phyloP scores from a whole-genome alignment of 352 stramenopile genomes.

The Phytophthora pinifolia region DNA sequence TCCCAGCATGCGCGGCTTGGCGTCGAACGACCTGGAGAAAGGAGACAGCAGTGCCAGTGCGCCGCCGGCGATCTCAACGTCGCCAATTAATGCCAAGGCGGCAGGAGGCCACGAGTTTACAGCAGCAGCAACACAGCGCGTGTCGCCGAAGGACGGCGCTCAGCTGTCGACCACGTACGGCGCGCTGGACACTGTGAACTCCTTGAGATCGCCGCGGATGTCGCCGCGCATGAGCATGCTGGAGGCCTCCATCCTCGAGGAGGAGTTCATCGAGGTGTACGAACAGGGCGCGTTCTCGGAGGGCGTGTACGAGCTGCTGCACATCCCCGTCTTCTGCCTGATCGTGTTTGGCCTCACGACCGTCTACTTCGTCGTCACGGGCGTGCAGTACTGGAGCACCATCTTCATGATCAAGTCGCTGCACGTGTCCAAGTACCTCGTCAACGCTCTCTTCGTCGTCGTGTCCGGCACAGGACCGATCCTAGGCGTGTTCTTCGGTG shows the following conservation, averaged over 20 bases:
- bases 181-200: slow-evolving; percentile 48
- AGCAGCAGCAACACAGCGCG: slow-evolving; percentile 21
- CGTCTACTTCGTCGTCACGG: slow-evolving; percentile 87
- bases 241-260: slow-evolving; percentile 68
- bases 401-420: slow-evolving; percentile 90
- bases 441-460: slow-evolving; percentile 83
- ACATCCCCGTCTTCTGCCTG: slow-evolving; percentile 75
- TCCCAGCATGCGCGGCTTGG: slow-evolving; percentile 27
- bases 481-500: slow-evolving; percentile 80
- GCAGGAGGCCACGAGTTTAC: slow-evolving; percentile 5
- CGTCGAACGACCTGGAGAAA: slow-evolving; percentile 25
- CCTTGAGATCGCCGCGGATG: slow-evolving; percentile 35
- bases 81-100: slow-evolving; percentile 12
- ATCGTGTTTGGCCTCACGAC: slow-evolving; percentile 78
- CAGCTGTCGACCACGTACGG: slow-evolving; percentile 47
- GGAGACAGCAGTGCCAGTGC: slow-evolving; percentile 15
- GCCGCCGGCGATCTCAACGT: slow-evolving; percentile 19
- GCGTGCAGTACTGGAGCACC: slow-evolving; percentile 87
- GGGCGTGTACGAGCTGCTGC: slow-evolving; percentile 56
- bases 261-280: slow-evolving; percentile 73
- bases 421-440: slow-evolving; percentile 78
- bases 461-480: slow-evolving; percentile 79
- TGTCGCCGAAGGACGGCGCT: slow-evolving; percentile 17
- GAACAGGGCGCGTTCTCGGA: slow-evolving; percentile 70
- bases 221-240: slow-evolving; percentile 57